Evolutionary conservation across 2,329 filamentous ascomycete genomes (phyloP), one percentile per base, ranked within the genome.

Genomic region (Sporothrix dimorphospora): DNA sequence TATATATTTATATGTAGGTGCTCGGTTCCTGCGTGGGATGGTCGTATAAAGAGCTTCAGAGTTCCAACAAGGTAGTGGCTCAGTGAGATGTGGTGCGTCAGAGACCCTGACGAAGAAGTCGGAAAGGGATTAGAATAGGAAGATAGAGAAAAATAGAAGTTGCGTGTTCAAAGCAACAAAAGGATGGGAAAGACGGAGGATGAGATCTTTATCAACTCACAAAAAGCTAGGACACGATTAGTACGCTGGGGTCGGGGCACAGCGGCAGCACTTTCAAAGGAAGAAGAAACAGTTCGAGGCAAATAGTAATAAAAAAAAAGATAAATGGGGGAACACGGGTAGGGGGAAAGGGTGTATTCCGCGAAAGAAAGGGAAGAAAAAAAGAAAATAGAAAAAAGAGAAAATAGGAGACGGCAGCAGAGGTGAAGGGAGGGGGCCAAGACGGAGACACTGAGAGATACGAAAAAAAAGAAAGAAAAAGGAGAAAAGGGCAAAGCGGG

Each of bases 171-270:
- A 67, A n/a, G 7, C 11, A n/a, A 57, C 27, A 55, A 55, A 21
- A 30, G 42, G n/a, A 30, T 49, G 24, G 30, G 45, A 69, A 47
- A 34, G 30, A 73, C 7, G 66, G 63, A 67, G 61, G 51, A 70
- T 34, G 71, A 45, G 42, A 68, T 69, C 71, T 73, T 74, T 74
- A 72, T 74, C 71, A 72, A 72, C 57, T 42, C 57, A 42, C 57
- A n/a, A n/a, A n/a, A 16, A 19, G 34, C 24, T 59, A 47, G 19
- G 30, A 49, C 14, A 59, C 24, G n/a, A 47, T 21, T 24, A 14
- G n/a, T 40, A 42, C n/a, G 53, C 34, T 42, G 38, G 34, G 19
- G 34, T 63, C 6, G 38, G 57, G 38, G 12, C 57, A 24, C 57
- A 42, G 21, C 57, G 34, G 71, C 45, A 70, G 45, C 69, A 55